Base-by-base conservation (phyloP, 177 flowering plant genomes). In the Vitis hybrid region DNA sequence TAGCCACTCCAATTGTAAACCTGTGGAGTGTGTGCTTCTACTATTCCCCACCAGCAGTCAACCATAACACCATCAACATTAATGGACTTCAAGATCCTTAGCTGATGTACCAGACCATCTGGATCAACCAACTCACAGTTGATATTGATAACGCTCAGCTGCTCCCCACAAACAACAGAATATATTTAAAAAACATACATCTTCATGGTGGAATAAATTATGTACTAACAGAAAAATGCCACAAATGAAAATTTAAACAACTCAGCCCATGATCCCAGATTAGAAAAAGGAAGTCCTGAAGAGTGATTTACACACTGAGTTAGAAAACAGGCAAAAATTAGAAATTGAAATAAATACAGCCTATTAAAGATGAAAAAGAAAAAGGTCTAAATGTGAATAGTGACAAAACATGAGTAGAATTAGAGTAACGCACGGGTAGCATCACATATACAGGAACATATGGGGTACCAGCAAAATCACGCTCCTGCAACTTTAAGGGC, bases 41-140 rank as follows among this genome's bases (percentile, higher is more conserved):
- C 97, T 59, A 92, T 83, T 62, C 98, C 98, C 98, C 98, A 94
- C 98, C 98, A 94, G 72, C 93, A 89, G 74, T 94, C 94, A 70
- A 92, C 86, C 97, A 87, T 91, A 56, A 92, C 88, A 58, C 97
- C 98, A 78, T 94, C 98, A 69, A 94, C 84, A 67, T 89, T 83
- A 34, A 79, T 69, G 21, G 92, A 82, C 74, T 90, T 89, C 80
- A 90, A 78, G 14, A 76, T 75, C 74, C 80, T 83, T 21, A 92
- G 81, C 73, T 94, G 93, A 69, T 87, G 76, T 54, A 79, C 64
- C 12, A 94, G 80, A 70, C 76, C 85, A 78, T 90, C 96, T 14
- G 88, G 91, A 77, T 91, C 93, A 62, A 89, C 89, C 75, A 94
- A 75, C 77, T 90, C 93, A 72, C 87, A 88, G 59, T 92, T 85